Evolutionary conservation across 1,284 basidiomycete species (phyloP), one percentile per base, ranked within the genome.

Genomic region (Ganoderma lucidum): DNA sequence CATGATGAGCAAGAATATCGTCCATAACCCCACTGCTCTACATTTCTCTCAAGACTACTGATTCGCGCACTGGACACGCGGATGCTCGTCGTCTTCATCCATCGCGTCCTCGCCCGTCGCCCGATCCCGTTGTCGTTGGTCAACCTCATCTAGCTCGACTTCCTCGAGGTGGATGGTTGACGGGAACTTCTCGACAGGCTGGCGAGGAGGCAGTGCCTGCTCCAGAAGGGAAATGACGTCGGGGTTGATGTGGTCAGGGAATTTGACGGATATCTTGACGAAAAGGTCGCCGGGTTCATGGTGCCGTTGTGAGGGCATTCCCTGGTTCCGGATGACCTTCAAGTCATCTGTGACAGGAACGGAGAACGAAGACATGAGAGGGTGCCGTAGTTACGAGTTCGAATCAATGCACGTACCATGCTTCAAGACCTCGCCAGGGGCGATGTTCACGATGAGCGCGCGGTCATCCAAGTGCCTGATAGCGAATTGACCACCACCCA

Each of bases 241-340:
- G 41, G 90, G 83, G 70, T 93, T 88, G 79, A 99, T 90, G 64
- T 83, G 79, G 44, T 96, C 94, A 68, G 98, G 98, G 91, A 99
- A 99, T 71, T 87, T 88, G 78, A 99, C 94, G 75, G 86, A 87
- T 75, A 99, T 84, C 78, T 93, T 94, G 82, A 99, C 88, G 80
- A 93, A 97, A 73, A 99, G 87, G 82, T 99, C 96, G 56, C 98
- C 98, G 62, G 92, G 88, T 80, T 99, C 97, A 83, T 99, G 98
- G 83, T 99, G 97, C 74, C 98, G 91, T 82, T 94, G 94, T 69
- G 97, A 98, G 48, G 97, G 98, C 98, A 99, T 99, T 74, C 98
- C 98, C 83, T 99, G 96, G 9, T 93, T 94, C 64, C 90, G 89
- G 74, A 99, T 93, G 72, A 97, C 92, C 84, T 99, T 99, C 79